Evolutionary conservation across 1,139 yeast genomes (phyloP).

Genomic region (Sugiyamaella xylanicola): DNA sequence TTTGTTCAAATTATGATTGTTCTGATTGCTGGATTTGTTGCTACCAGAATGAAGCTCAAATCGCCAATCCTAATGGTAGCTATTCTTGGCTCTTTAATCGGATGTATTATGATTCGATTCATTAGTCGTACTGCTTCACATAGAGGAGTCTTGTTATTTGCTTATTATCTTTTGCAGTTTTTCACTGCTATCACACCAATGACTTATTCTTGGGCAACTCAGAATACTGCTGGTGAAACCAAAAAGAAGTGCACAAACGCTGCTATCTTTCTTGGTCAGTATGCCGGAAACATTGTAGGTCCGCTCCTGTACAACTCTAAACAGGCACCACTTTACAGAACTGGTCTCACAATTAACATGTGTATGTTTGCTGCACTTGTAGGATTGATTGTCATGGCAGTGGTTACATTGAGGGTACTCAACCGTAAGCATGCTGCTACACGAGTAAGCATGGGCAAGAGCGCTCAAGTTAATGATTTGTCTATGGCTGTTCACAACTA

Average conservation of each 20-base stretch:
- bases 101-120: conserved; percentile 20
- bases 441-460: conserved; percentile 21
- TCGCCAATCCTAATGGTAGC: conserved; percentile 16
- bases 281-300: conserved; percentile 67
- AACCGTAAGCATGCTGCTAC: conserved; percentile 21
- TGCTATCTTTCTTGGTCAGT: conserved; percentile 59
- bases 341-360: conserved; percentile 41
- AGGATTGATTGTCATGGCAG: conserved; percentile 7
- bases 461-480: conserved; percentile 18
- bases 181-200: conserved; percentile 22
- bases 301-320: conserved; percentile 60
- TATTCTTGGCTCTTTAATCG: conserved; percentile 18
- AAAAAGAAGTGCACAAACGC: conserved; percentile 65
- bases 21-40: conserved; percentile 14
- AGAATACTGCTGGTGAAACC: conserved; percentile 68
- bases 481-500: conserved; percentile 19
- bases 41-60: conserved; percentile 20
- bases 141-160: conserved; percentile 20
- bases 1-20: conserved; percentile 18
- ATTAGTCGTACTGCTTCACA: conserved; percentile 15
- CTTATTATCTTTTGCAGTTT: conserved; percentile 21
- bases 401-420: conserved; percentile 1
- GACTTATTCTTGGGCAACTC: conserved; percentile 22
- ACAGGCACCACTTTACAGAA: conserved; percentile 56
- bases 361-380: conserved; percentile 21